Base-by-base conservation (phyloP, 2,329 filamentous ascomycete genomes). In the Sclerotinia sclerotiorum region DNA sequence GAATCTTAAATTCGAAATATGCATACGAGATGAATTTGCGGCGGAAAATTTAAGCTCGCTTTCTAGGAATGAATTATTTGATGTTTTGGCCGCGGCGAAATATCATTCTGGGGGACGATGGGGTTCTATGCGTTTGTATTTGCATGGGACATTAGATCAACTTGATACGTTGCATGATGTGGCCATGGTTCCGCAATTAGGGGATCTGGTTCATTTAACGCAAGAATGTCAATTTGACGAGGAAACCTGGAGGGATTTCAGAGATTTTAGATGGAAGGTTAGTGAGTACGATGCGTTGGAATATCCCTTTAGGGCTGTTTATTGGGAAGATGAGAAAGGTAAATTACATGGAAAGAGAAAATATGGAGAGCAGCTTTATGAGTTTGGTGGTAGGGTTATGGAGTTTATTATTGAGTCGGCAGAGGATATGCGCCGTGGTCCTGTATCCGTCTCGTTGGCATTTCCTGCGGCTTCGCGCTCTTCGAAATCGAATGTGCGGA, bases 71-170 rank as follows among this genome's bases (percentile, higher is more conserved):
- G 46, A 51, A 10, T 24, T 63, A 13, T 63, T 27, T 19, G 0
- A 3, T 0, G 21, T 32, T 7, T 11, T 63, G 0, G 17, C 29
- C 0, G 15, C 8, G 0, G 48, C 46, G 4, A 2, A 11, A 1
- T 42, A 24, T 3, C 17, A 63, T 15, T 2, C 15, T 2, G 32
- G n/a, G n/a, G 29, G 15, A 0, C 0, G 32, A 4, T 63, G 60
- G 60, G 60, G 29, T 13, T 63, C 60, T 0, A n/a, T 51, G 15
- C 46, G 15, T 1, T 1, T 63, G 0, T 63, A 35, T 2, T 3
- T 63, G 0, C 60, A 7, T 0, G 60, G 60, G 4, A 39, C 60
- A 21, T 1, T 19, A 0, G 15, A 39, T 2, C 60, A 63, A n/a
- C 17, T 60, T 0, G 42, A 17, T 0, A 19, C 17, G 4, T 7